phyloP scores from a whole-genome alignment of 305 asterid genomes.

The Fraxinus ornus region DNA sequence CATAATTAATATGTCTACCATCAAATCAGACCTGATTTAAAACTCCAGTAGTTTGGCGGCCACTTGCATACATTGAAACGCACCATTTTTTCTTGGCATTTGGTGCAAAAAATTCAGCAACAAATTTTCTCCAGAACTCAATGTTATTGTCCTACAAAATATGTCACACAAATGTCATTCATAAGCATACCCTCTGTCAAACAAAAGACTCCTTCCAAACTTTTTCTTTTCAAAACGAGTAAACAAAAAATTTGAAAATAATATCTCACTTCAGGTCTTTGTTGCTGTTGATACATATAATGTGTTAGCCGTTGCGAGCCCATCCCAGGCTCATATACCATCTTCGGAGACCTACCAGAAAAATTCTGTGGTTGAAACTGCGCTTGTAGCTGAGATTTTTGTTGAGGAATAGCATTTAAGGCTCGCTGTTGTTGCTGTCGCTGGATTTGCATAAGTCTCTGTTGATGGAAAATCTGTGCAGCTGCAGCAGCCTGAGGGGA shows the following conservation, averaged over 20 bases:
- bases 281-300: conserved; percentile 80
- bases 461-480: conserved; percentile 79
- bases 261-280: conserved; percentile 65
- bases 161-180: conserved; percentile 13
- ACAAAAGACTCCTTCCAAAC: neutral
- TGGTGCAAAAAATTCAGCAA: conserved; percentile 66
- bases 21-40: conserved; percentile 60
- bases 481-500: conserved; percentile 70
- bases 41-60: conserved; percentile 77
- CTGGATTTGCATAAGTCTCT: conserved; percentile 65
- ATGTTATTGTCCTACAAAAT: conserved; percentile 70
- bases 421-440: conserved; percentile 55
- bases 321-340: conserved; percentile 70
- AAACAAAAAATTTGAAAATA: neutral
- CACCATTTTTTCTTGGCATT: conserved; percentile 86
- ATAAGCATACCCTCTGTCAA: conserved; percentile 15
- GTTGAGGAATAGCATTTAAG: conserved; percentile 62
- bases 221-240: neutral
- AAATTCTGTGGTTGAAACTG: conserved; percentile 66
- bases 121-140: conserved; percentile 79
- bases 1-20: conserved; percentile 18
- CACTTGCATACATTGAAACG: conserved; percentile 75
- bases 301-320: conserved; percentile 72
- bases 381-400: conserved; percentile 55
- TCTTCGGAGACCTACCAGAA: conserved; percentile 58